A percentile compares a stretch with the other conserved stretches of the same genome.
These are phyloP conservation scores for Ceratobasidium sp. DNA, from an alignment of 1,284 basidiomycete species.

Conservation along the genomic window DNA sequence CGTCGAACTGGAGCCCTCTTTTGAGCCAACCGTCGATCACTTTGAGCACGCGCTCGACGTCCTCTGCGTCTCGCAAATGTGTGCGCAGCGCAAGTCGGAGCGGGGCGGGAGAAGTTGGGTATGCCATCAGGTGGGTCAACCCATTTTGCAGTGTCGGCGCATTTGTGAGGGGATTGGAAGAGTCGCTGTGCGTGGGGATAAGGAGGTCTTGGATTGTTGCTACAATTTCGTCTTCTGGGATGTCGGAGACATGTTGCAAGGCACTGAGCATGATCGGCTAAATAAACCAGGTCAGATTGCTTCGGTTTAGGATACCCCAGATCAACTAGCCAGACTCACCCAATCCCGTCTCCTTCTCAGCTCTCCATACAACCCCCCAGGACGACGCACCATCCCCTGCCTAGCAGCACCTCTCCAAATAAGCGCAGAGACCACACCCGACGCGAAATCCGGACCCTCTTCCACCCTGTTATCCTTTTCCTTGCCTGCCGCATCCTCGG, in stretches of 20 bases:
- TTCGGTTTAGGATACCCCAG: no score
- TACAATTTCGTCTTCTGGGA: slow-evolving; percentile 45
- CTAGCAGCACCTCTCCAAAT: slow-evolving; percentile 40
- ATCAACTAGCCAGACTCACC: not conserved
- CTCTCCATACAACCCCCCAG: slow-evolving; percentile 40
- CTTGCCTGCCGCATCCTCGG: not conserved
- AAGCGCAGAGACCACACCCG: slow-evolving; percentile 34
- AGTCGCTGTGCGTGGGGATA: slow-evolving; percentile 2
- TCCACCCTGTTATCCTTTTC: slow-evolving; percentile 12
- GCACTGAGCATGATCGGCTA: slow-evolving; percentile 39
- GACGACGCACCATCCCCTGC: slow-evolving; percentile 22
- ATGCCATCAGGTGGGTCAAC: slow-evolving; percentile 39
- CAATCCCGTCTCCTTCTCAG: slow-evolving; percentile 36
- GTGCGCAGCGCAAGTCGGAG: slow-evolving; percentile 34
- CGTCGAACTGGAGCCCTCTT: slow-evolving; percentile 36
- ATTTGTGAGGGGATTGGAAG: slow-evolving; percentile 9
- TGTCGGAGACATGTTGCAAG: slow-evolving; percentile 39
- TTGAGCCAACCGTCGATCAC: slow-evolving; percentile 40
- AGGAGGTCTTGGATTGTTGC: slow-evolving; percentile 36
- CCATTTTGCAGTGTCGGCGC: slow-evolving; percentile 25
- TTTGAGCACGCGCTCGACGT: slow-evolving; percentile 36
- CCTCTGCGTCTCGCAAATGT: slow-evolving; percentile 36
- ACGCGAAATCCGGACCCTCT: slow-evolving; percentile 28
- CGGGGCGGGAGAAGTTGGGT: slow-evolving; percentile 34
- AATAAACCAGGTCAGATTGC: not conserved